phyloP scores from a whole-genome alignment of 1,139 yeast genomes.

The Sugiyamaella pinicola region DNA sequence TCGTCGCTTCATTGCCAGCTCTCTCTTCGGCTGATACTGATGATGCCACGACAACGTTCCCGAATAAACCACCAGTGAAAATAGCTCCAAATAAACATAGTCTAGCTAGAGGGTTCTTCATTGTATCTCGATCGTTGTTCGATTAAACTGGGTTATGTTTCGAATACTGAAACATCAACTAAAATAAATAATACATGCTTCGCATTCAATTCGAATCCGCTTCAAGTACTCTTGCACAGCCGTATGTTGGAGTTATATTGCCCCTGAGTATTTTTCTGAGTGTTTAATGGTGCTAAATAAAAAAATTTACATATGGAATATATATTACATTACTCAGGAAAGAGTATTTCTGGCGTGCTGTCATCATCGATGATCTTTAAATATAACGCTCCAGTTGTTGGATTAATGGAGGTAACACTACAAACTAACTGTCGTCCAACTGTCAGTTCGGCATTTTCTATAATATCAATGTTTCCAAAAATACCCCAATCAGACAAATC shows the following conservation, averaged over 20 bases:
- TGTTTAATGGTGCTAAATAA: not conserved
- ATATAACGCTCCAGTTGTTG: not conserved
- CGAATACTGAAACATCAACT: not conserved
- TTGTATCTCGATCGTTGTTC: not conserved
- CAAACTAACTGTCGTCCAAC: slow-evolving; percentile 1
- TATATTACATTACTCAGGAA: slow-evolving; percentile 7
- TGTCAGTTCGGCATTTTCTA: not conserved
- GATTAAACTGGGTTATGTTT: not conserved
- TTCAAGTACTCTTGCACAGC: too few relatives aligned
- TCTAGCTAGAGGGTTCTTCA: not conserved
- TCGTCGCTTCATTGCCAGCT: not conserved
- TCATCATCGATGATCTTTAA: not conserved
- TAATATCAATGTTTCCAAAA: slow-evolving; percentile 13
- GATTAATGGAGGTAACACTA: not conserved
- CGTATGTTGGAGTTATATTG: not conserved
- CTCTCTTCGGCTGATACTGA: too few relatives aligned
- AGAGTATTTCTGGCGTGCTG: not conserved
- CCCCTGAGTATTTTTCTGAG: not conserved
- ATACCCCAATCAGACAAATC: slow-evolving; percentile 29
- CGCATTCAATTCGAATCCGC: too few relatives aligned
- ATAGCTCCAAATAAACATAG: not conserved
- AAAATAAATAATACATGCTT: too few relatives aligned
- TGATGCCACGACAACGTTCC: not conserved
- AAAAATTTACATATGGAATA: not conserved
- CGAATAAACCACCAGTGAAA: not conserved